Percentiles rank a stretch among this genome's conserved stretches.
Conservation (phyloP, 2,329 filamentous ascomycete species). For the Cephalotrichum gorgonifer region DNA sequence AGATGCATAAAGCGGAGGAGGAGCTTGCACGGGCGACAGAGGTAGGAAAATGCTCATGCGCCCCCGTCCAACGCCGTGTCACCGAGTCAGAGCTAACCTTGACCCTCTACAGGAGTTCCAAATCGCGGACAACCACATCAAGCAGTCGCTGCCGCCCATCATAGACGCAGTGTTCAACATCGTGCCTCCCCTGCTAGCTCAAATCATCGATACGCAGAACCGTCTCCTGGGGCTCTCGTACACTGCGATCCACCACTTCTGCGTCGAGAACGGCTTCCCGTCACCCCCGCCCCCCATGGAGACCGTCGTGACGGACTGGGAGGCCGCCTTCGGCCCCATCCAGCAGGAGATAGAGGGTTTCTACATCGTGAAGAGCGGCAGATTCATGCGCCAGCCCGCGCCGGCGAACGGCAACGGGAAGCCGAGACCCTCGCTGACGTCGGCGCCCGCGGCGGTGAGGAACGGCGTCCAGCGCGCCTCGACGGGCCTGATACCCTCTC, state of each 20-base stretch:
- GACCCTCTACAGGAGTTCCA: constrained; percentile 53
- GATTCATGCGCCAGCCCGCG: constrained; percentile 42
- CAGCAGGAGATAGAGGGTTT: constrained; percentile 59
- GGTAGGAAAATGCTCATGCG: constrained; percentile 28
- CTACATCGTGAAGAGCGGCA: constrained; percentile 54
- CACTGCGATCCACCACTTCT: constrained; percentile 65
- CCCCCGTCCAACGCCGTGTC: neutral
- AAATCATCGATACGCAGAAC: constrained; percentile 68
- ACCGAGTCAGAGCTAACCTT: neutral
- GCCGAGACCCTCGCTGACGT: constrained; percentile 2
- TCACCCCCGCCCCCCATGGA: constrained; percentile 64
- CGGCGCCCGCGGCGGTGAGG: neutral
- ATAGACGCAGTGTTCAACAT: constrained; percentile 61
- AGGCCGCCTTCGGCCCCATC: constrained; percentile 49
- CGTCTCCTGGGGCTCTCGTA: constrained; percentile 68
- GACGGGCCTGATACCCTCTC: neutral
- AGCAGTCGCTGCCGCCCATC: constrained; percentile 59
- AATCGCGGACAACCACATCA: constrained; percentile 63
- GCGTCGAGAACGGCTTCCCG: constrained; percentile 56
- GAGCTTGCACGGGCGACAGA: constrained; percentile 57
- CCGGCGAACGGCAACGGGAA: constrained; percentile 18
- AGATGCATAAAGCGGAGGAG: constrained; percentile 59
- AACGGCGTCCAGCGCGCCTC: neutral
- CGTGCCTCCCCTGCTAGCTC: constrained; percentile 59
- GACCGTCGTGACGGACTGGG: constrained; percentile 58